phyloP scores from a whole-genome alignment of 2,329 filamentous ascomycete genomes.

The Cyclaneusma minus region DNA sequence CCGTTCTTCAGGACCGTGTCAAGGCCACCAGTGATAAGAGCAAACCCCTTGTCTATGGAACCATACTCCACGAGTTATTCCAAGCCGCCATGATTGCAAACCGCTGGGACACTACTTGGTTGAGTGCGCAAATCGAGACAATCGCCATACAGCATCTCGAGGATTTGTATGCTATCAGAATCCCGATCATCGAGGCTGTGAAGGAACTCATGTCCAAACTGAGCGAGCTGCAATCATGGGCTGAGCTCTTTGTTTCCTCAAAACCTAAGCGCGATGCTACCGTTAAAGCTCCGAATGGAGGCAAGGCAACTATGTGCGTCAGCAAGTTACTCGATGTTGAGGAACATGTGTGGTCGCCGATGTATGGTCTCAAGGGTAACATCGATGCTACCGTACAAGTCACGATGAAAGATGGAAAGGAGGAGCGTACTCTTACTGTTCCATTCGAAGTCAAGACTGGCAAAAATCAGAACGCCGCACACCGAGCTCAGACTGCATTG shows the following conservation, averaged over 20 bases:
- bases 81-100: slow-evolving; percentile 79
- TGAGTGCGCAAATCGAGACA: slow-evolving; percentile 49
- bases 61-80: slow-evolving; percentile 87
- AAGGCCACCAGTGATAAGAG: slow-evolving; percentile 76
- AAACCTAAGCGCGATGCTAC: slow-evolving; percentile 55
- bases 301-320: slow-evolving; percentile 66
- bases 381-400: slow-evolving; percentile 95
- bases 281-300: slow-evolving; percentile 65
- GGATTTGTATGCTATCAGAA: slow-evolving; percentile 75
- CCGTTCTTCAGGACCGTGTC: slow-evolving; percentile 86
- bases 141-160: slow-evolving; percentile 70
- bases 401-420: slow-evolving; percentile 55
- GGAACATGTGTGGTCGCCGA: slow-evolving; percentile 95
- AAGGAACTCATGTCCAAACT: slow-evolving; percentile 76
- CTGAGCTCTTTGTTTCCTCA: slow-evolving; percentile 59
- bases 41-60: slow-evolving; percentile 77
- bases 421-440: slow-evolving; percentile 58
- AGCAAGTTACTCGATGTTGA: slow-evolving; percentile 93
- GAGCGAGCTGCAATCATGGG: slow-evolving; percentile 70
- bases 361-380: slow-evolving; percentile 94
- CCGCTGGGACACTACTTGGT: slow-evolving; percentile 56
- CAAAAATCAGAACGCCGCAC: slow-evolving; percentile 63
- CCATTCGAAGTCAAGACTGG: slow-evolving; percentile 96
- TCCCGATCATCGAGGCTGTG: slow-evolving; percentile 55
- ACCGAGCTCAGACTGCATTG: slow-evolving; percentile 85